These are phyloP conservation scores for Pogostemon cablin DNA, from an alignment of 257 asterid genomes.

Conservation along the genomic window DNA sequence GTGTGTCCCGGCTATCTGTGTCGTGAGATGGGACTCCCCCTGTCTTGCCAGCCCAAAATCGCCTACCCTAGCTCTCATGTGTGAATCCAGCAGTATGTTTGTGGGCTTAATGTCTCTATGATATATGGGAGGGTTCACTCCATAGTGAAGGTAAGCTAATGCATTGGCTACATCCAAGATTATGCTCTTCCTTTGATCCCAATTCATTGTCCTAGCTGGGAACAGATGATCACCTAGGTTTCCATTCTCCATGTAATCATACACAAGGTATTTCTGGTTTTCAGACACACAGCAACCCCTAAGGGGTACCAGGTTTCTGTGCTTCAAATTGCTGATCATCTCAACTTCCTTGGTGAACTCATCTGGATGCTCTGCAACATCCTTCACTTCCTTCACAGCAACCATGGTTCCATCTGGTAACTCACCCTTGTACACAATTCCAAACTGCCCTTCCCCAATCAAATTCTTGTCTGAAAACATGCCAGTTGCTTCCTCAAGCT, in stretches of 20 bases:
- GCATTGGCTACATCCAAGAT: conserved; percentile 69
- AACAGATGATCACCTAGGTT: conserved; percentile 47
- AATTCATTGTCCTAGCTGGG: conserved; percentile 36
- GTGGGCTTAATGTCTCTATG: conserved; percentile 71
- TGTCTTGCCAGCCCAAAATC: conserved; percentile 66
- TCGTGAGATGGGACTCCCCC: conserved; percentile 43
- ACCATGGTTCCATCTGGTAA: conserved; percentile 50
- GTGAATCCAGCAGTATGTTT: conserved; percentile 56
- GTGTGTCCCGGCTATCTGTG: conserved; percentile 58
- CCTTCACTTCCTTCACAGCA: conserved; percentile 53
- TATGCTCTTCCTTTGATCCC: conserved; percentile 61
- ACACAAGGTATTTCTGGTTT: conserved; percentile 48
- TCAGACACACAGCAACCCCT: conserved; percentile 53
- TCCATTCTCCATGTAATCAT: conserved; percentile 68
- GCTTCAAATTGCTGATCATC: conserved; percentile 56
- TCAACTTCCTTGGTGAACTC: conserved; percentile 56
- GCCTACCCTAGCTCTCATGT: conserved; percentile 61
- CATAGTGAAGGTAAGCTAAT: conserved; percentile 60
- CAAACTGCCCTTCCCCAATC: conserved; percentile 62
- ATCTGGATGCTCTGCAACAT: conserved; percentile 26
- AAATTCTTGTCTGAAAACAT: conserved; percentile 49
- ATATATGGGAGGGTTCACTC: conserved; percentile 62
- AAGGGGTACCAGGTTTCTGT: conserved; percentile 56
- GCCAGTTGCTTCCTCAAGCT: conserved; percentile 56
- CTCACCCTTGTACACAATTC: conserved; percentile 57